A percentile compares a stretch with the other conserved stretches of the same genome.
Conservation (phyloP, 768 basidiomycete genomes). For the Krasilnikovozyma curviuscula region DNA sequence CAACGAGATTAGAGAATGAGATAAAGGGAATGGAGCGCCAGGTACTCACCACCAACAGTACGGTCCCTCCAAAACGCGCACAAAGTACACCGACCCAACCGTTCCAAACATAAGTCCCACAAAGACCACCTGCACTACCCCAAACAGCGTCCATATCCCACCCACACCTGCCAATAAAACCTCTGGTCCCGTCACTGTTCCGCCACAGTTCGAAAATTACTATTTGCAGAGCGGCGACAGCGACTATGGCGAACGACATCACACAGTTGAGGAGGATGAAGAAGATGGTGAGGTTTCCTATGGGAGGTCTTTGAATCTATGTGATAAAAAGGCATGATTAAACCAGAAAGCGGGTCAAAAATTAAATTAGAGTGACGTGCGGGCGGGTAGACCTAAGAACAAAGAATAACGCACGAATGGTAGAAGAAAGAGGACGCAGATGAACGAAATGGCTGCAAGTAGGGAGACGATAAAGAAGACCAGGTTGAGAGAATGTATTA, state of each 20-base stretch:
- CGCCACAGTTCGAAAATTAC: background rate
- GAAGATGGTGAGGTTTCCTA: background rate
- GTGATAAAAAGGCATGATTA: no score
- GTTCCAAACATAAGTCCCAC: background rate
- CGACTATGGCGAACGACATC: background rate
- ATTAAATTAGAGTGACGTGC: no score
- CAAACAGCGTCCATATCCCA: constrained; percentile 1
- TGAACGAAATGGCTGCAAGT: background rate
- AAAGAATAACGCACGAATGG: background rate
- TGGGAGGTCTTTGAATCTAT: no score
- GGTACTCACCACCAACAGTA: constrained; percentile 1
- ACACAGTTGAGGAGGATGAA: background rate
- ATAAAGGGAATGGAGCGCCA: no score
- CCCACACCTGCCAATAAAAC: background rate
- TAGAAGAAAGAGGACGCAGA: no score
- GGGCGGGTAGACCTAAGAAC: no score
- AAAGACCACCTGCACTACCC: background rate
- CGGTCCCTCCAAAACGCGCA: background rate
- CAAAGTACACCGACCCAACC: constrained; percentile 1
- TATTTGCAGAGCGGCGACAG: background rate
- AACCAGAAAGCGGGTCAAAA: no score
- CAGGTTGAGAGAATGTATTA: background rate
- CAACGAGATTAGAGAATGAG: no score
- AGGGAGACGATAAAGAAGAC: constrained; percentile 1
- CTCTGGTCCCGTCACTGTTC: background rate